These are phyloP conservation scores for Fusarium sp. DNA, from an alignment of 2,329 filamentous ascomycete species.

Conservation along the genomic window DNA sequence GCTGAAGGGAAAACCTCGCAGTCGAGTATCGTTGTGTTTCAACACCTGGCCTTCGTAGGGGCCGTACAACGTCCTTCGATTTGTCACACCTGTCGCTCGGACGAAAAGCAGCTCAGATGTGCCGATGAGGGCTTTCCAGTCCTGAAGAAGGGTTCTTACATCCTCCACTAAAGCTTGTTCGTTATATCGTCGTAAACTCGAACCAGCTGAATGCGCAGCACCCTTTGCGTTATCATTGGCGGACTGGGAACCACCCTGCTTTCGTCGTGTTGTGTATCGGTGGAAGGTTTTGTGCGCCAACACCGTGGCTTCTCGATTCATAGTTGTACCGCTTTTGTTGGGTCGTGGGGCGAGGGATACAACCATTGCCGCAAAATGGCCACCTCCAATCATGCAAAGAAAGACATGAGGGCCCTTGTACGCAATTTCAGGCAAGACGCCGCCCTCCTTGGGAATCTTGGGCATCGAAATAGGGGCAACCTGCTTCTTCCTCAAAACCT, in stretches of 20 bases:
- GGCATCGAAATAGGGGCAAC: slow-evolving; percentile 69
- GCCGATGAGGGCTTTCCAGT: slow-evolving; percentile 90
- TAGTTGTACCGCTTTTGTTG: slow-evolving; percentile 72
- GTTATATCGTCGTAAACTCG: slow-evolving; percentile 90
- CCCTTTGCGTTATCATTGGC: slow-evolving; percentile 96
- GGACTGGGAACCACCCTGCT: slow-evolving; percentile 95
- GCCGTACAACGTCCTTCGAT: slow-evolving; percentile 87
- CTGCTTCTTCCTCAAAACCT: slow-evolving; percentile 81
- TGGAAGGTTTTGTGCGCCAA: slow-evolving; percentile 98
- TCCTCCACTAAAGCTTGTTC: slow-evolving; percentile 92
- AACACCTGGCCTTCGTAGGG: slow-evolving; percentile 91
- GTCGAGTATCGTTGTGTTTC: slow-evolving; percentile 78
- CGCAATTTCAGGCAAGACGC: slow-evolving; percentile 63
- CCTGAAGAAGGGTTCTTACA: slow-evolving; percentile 80
- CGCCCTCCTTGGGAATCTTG: slow-evolving; percentile 68
- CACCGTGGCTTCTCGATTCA: slow-evolving; percentile 87
- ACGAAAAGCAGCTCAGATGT: slow-evolving; percentile 88
- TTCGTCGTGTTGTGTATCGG: slow-evolving; percentile 93
- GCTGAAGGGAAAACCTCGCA: slow-evolving; percentile 92
- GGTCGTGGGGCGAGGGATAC: slow-evolving; percentile 87
- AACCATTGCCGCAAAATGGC: slow-evolving; percentile 97
- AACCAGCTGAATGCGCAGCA: slow-evolving; percentile 91
- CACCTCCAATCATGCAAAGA: slow-evolving; percentile 97
- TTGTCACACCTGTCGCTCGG: slow-evolving; percentile 87
- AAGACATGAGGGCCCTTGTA: slow-evolving; percentile 88